A percentile compares a stretch with the other conserved stretches of the same genome.
Conservation (phyloP, 495 filamentous ascomycete species). For the Hamigera avellanea region DNA sequence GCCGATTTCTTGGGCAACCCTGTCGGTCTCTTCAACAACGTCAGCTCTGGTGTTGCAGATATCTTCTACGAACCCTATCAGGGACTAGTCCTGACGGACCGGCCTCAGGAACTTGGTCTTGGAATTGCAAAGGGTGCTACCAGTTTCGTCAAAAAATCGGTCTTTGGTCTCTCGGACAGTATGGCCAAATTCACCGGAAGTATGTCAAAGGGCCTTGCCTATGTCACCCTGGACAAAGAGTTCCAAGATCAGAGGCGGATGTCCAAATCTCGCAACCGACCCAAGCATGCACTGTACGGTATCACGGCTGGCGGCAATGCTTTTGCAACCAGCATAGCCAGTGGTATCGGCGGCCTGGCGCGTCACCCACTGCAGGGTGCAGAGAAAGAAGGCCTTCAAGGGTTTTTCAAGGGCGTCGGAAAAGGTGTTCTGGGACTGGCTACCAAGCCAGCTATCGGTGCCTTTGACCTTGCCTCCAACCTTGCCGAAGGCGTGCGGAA, state of each 20-base stretch:
- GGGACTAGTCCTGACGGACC: slow-evolving; percentile 90
- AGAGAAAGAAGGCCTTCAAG: slow-evolving; percentile 84
- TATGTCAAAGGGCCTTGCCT: slow-evolving; percentile 90
- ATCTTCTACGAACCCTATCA: slow-evolving; percentile 99
- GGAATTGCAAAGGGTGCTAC: slow-evolving; percentile 95
- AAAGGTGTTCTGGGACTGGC: slow-evolving; percentile 87
- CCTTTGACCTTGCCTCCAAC: slow-evolving; percentile 93
- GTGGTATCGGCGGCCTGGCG: slow-evolving; percentile 84
- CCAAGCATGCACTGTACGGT: slow-evolving; percentile 93
- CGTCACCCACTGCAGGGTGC: slow-evolving; percentile 90
- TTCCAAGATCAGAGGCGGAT: slow-evolving; percentile 95
- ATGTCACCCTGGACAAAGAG: slow-evolving; percentile 94
- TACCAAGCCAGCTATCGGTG: slow-evolving; percentile 93
- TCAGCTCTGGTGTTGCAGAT: slow-evolving; percentile 90
- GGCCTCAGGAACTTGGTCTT: slow-evolving; percentile 83
- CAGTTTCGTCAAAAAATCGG: slow-evolving; percentile 95
- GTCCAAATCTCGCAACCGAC: slow-evolving; percentile 82
- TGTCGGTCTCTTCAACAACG: slow-evolving; percentile 94
- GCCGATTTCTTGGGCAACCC: slow-evolving; percentile 98
- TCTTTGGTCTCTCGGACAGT: slow-evolving; percentile 92
- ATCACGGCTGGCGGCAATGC: slow-evolving; percentile 93
- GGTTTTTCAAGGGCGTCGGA: slow-evolving; percentile 95
- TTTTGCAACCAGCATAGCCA: slow-evolving; percentile 82
- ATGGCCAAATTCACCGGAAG: slow-evolving; percentile 94
- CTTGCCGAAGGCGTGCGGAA: slow-evolving; percentile 95